Conservation (phyloP, 345 rosid genomes). For the Corymbia maculata region DNA sequence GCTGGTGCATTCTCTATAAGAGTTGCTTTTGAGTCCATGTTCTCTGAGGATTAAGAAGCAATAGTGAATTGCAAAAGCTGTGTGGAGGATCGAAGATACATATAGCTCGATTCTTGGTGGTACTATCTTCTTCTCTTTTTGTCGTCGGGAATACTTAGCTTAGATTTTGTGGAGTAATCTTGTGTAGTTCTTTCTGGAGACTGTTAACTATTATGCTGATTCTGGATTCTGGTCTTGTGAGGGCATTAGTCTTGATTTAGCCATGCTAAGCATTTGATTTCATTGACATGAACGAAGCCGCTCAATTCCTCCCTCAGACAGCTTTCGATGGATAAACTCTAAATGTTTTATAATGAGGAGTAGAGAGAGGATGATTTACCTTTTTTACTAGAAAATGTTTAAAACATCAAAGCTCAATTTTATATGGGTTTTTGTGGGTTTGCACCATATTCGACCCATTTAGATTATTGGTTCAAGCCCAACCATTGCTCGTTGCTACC, state of each 20-base stretch:
- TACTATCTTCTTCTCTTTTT: neutral
- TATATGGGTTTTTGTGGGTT: neutral
- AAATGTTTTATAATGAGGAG: neutral
- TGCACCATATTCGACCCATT: accelerated
- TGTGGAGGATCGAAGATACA: neutral
- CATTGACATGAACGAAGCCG: neutral
- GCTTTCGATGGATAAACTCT: neutral
- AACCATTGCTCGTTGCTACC: neutral
- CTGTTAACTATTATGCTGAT: neutral
- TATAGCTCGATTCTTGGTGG: neutral
- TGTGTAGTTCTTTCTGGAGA: neutral
- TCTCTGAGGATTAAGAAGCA: neutral
- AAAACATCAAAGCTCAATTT: neutral
- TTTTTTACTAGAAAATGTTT: neutral
- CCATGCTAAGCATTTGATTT: neutral
- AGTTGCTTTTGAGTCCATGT: neutral
- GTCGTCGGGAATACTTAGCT: neutral
- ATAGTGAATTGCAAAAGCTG: neutral
- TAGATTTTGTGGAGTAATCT: neutral
- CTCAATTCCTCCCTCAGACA: neutral
- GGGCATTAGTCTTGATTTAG: neutral
- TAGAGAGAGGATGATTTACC: neutral
- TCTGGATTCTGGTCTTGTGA: neutral
- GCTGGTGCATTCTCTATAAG: neutral
- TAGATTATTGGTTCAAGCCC: neutral